phyloP scores from a whole-genome alignment of 1,284 basidiomycete species.

The Ceratobasidium sp. region DNA sequence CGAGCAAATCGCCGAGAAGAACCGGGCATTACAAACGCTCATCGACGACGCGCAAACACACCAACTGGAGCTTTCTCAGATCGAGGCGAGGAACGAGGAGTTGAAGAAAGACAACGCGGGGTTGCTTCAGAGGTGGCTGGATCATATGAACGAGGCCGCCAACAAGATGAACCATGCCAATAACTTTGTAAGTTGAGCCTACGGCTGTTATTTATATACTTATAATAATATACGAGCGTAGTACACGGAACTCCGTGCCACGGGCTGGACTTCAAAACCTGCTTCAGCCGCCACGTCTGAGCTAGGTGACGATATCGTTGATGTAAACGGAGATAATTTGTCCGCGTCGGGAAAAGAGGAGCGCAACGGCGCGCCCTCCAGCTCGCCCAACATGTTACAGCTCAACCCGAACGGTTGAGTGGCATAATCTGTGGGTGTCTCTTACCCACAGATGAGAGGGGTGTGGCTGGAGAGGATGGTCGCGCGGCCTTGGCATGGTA shows the following conservation, averaged over 20 bases:
- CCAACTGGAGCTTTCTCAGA: slow-evolving; percentile 88
- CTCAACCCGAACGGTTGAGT: slow-evolving; percentile 42
- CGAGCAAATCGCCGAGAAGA: slow-evolving; percentile 88
- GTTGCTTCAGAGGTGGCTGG: slow-evolving; percentile 93
- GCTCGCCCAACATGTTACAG: slow-evolving; percentile 33
- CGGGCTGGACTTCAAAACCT: slow-evolving; percentile 26
- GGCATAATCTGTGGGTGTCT: slow-evolving; percentile 33
- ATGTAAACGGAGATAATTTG: slow-evolving; percentile 28
- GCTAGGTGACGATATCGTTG: slow-evolving; percentile 36
- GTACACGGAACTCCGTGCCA: slow-evolving; percentile 26
- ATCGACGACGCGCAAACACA: slow-evolving; percentile 94
- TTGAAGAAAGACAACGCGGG: slow-evolving; percentile 93
- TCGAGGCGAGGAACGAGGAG: slow-evolving; percentile 85
- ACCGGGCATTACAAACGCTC: slow-evolving; percentile 87
- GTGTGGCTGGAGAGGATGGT: slow-evolving; percentile 30
- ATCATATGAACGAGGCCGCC: slow-evolving; percentile 91
- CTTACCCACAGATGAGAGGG: slow-evolving; percentile 24
- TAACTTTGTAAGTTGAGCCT: slow-evolving; percentile 40
- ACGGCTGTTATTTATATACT: slow-evolving; percentile 17
- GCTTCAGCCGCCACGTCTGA: slow-evolving; percentile 33
- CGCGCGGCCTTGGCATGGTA: slow-evolving; percentile 40
- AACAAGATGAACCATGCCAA: slow-evolving; percentile 96
- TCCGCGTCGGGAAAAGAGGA: slow-evolving; percentile 41
- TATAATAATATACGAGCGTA: slow-evolving; percentile 17
- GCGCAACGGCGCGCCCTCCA: slow-evolving; percentile 40